These are phyloP conservation scores for Trametes sp. DNA, from an alignment of 1,284 basidiomycete species.

Conservation along the genomic window DNA sequence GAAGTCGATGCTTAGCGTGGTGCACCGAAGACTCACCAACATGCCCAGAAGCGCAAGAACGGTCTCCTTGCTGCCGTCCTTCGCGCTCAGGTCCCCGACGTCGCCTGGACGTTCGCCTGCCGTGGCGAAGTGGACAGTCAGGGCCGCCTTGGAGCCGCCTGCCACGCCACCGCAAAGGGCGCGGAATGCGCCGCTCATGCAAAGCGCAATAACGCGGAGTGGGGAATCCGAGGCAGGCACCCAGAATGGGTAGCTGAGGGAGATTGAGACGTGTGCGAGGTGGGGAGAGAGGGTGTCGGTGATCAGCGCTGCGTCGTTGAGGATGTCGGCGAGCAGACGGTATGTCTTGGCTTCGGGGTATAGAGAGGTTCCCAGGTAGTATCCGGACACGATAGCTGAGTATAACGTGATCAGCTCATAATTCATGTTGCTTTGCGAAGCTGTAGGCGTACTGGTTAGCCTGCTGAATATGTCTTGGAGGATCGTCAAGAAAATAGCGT, in stretches of 20 bases:
- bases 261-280: conserved; percentile 40
- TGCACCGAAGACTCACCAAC: conserved; percentile 56
- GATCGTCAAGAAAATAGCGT: conserved; percentile 68
- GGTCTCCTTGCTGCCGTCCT: conserved; percentile 76
- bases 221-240: conserved; percentile 40
- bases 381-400: conserved; percentile 67
- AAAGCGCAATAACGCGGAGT: conserved; percentile 57
- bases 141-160: conserved; percentile 71
- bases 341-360: conserved; percentile 76
- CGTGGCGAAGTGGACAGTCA: conserved; percentile 71
- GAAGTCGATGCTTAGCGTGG: background rate
- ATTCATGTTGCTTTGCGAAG: background rate
- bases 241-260: conserved; percentile 30
- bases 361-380: conserved; percentile 67
- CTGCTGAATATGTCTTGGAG: conserved; percentile 70
- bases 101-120: conserved; percentile 56
- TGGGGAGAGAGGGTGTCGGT: conserved; percentile 67
- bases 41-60: conserved; percentile 70
- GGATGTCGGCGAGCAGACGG: conserved; percentile 71
- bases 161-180: conserved; percentile 67
- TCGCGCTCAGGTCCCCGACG: conserved; percentile 73
- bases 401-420: background rate
- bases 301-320: conserved; percentile 66
- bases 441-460: conserved; percentile 58
- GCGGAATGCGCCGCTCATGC: conserved; percentile 62